Evolutionary conservation across 768 basidiomycete species (phyloP).

Genomic region (Leccinum rimulosum): DNA sequence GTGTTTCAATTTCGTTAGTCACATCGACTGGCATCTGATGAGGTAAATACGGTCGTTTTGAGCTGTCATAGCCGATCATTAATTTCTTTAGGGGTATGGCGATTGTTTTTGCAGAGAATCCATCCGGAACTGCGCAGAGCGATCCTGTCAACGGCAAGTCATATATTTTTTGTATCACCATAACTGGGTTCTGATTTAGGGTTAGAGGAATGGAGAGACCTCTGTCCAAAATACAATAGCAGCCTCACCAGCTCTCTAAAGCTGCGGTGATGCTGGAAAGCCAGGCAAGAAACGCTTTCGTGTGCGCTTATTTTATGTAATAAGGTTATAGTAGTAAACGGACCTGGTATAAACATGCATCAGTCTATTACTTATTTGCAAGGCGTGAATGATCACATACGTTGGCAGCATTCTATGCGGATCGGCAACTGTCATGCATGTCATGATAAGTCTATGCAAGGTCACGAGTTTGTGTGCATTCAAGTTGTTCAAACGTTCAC

Average conservation of each 20-base stretch:
- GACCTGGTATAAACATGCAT: neutral
- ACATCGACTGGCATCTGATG: conserved; percentile 24
- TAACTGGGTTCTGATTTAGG: neutral
- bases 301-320: neutral
- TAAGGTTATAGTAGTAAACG: neutral
- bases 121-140: conserved; percentile 17
- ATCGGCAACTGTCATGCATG: too few relatives aligned
- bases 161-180: neutral
- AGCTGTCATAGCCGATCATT: conserved; percentile 29
- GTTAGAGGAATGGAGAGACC: conserved; percentile 16
- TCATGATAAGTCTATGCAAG: too few relatives aligned
- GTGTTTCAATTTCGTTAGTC: conserved; percentile 8
- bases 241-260: neutral
- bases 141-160: neutral
- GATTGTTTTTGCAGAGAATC: conserved; percentile 35
- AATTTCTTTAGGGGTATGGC: conserved; percentile 39
- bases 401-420: too few relatives aligned
- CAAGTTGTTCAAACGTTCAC: too few relatives aligned
- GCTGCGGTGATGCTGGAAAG: neutral
- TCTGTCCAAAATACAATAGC: conserved; percentile 15
- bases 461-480: too few relatives aligned
- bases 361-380: neutral
- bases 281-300: neutral
- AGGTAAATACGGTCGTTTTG: conserved; percentile 4
- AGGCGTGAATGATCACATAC: too few relatives aligned